Evolutionary conservation across 768 basidiomycete species (phyloP), one percentile per base, ranked within the genome.

Genomic region (Agaricus bisporus): DNA sequence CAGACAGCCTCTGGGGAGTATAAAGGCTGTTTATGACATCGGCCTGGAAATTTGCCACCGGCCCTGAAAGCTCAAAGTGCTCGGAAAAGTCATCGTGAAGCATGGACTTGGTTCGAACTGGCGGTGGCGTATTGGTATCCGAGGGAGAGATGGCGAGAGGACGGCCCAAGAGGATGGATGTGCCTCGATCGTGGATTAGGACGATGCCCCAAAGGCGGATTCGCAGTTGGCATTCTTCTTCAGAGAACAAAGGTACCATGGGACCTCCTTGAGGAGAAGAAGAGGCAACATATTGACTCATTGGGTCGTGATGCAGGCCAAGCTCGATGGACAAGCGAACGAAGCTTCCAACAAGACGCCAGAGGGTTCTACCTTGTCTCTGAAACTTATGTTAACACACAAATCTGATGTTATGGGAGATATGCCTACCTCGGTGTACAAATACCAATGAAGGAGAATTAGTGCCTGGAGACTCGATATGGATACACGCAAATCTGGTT

Each of bases 21-120:
- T 92, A 93, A 7, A 93, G 75, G 9, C 88, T 88, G 64, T 88
- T 89, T 72, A 92, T 88, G 56, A 93, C 89, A 57, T 92, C 91
- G 4, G 90, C 91, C 59, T 93, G 91, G 54, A 93, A 89, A 58
- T 89, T 87, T 20, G 84, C 84, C 43, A 92, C 74, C 7, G 86
- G 83, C 49, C 83, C 80, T 17, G 86, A 89, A 22, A 84, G 72
- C 49, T 86, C 76, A 64, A 91, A 92, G 64, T 92, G 88, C 60
- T 89, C 87, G 2, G 88, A 88, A 59, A 86, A 81, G 47, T 87
- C 82, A 14, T 63, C 60, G 45, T 68, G 62, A 41, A 62, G 64
- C 9, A 48, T 54, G 15, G 20, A 32, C 9, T 72, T 71, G 22
- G 73, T 59, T 8, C 81, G 80, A 38, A 75, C 70, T 1, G 90